Conservation (phyloP, 148 eudicot genomes). For the Cornus kousa region DNA sequence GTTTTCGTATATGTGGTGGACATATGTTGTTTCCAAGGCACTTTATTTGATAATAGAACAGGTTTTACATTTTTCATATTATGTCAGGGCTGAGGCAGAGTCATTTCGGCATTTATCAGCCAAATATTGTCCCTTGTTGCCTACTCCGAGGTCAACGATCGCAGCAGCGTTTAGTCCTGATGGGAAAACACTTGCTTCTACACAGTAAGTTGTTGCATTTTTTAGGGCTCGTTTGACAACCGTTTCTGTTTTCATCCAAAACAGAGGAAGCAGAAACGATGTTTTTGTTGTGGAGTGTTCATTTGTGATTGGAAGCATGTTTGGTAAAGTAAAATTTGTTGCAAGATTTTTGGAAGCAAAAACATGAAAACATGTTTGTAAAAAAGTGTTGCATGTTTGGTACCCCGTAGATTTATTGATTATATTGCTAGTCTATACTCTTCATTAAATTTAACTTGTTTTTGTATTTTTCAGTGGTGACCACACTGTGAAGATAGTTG, state of each 20-base stretch:
- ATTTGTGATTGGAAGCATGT: no score
- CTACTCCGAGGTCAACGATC: constrained; percentile 77
- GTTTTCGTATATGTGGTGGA: not conserved
- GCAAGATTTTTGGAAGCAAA: no score
- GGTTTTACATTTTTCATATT: not conserved
- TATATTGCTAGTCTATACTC: not conserved
- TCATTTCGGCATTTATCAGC: constrained; percentile 68
- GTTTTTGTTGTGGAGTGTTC: no score
- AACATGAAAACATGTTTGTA: no score
- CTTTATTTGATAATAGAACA: not conserved
- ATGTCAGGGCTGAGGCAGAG: constrained; percentile 67
- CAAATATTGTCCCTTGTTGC: constrained; percentile 65
- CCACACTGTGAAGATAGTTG: constrained; percentile 75
- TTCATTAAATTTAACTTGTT: constrained; percentile 2
- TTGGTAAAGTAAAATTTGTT: no score
- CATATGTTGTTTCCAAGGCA: not conserved
- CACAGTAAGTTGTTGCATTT: constrained; percentile 49
- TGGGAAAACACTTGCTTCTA: constrained; percentile 75
- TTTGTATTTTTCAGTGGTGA: constrained; percentile 52
- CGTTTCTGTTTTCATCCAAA: no score
- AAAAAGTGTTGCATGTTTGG: no score
- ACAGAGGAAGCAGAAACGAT: no score
- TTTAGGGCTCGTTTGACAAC: no score
- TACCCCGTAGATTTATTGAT: not conserved
- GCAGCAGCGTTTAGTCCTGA: constrained; percentile 84